phyloP scores from a whole-genome alignment of 1,284 basidiomycete genomes.

The Sanguinoderma infundibulare region DNA sequence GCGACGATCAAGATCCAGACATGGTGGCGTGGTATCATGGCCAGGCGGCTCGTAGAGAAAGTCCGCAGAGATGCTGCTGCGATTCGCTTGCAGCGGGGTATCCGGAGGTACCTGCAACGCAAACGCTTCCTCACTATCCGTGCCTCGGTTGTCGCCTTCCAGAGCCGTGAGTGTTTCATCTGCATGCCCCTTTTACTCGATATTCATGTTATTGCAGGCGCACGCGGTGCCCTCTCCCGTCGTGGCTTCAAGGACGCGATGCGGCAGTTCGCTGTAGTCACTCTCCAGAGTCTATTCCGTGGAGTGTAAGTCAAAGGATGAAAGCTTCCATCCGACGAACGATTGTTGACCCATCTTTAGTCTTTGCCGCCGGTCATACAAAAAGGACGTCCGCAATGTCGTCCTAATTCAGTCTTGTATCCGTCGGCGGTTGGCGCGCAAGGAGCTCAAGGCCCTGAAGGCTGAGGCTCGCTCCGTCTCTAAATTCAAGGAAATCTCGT shows the following conservation, averaged over 20 bases:
- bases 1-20: conserved; percentile 90
- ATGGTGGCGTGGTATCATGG: conserved; percentile 90
- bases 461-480: conserved; percentile 95
- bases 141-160: conserved; percentile 73
- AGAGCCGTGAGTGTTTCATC: conserved; percentile 73
- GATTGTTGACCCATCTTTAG: conserved; percentile 42
- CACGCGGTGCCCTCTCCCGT: conserved; percentile 84
- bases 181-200: conserved; percentile 13
- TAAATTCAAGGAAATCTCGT: conserved; percentile 99
- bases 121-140: conserved; percentile 71
- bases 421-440: conserved; percentile 87
- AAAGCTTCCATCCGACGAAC: conserved; percentile 10
- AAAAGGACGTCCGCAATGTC: conserved; percentile 73
- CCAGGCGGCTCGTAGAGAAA: conserved; percentile 71
- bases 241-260: conserved; percentile 65
- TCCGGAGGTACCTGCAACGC: conserved; percentile 79
- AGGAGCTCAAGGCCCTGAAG: conserved; percentile 83
- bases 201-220: conserved; percentile 48
- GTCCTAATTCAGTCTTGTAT: conserved; percentile 92
- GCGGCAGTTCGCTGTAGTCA: conserved; percentile 69
- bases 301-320: conserved; percentile 70
- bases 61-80: conserved; percentile 82
- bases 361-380: conserved; percentile 66
- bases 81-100: conserved; percentile 74
- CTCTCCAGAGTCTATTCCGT: conserved; percentile 86